A percentile compares a stretch with the other conserved stretches of the same genome.
Evolutionary conservation across 495 filamentous ascomycete species (phyloP).

Genomic region (Haplographium delicatum): DNA sequence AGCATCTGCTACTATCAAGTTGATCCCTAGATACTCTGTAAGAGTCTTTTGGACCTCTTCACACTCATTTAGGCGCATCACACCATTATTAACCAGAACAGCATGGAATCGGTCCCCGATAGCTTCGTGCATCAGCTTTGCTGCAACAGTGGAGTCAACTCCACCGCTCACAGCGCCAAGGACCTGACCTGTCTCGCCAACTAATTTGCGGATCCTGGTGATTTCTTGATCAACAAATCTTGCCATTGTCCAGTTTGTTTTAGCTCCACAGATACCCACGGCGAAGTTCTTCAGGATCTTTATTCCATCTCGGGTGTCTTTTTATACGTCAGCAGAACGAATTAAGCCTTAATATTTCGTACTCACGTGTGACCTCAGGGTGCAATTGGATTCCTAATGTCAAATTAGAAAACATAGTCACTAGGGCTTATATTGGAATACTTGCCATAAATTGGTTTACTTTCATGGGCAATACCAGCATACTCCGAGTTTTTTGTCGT

Average conservation of each 20-base stretch:
- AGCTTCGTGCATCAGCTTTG: constrained; percentile 75
- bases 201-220: constrained; percentile 64
- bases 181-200: constrained; percentile 76
- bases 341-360: too few species aligned
- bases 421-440: too few species aligned
- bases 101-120: constrained; percentile 88
- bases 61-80: constrained; percentile 84
- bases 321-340: too few species aligned
- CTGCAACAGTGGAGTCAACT: constrained; percentile 88
- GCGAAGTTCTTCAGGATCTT: constrained; percentile 74
- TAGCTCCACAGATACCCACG: constrained; percentile 68
- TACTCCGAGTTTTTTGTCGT: constrained; percentile 69
- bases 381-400: constrained; percentile 89
- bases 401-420: too few species aligned
- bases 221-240: constrained; percentile 78
- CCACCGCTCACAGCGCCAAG: constrained; percentile 84
- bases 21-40: constrained; percentile 73
- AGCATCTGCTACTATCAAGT: constrained; percentile 84
- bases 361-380: constrained; percentile 80
- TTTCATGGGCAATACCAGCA: constrained; percentile 73
- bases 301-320: constrained; percentile 56
- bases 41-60: constrained; percentile 72
- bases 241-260: constrained; percentile 76
- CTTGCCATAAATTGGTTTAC: constrained; percentile 63
- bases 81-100: constrained; percentile 81